Evolutionary conservation across 768 basidiomycete species (phyloP).

Genomic region (Dioszegia aurantiaca): DNA sequence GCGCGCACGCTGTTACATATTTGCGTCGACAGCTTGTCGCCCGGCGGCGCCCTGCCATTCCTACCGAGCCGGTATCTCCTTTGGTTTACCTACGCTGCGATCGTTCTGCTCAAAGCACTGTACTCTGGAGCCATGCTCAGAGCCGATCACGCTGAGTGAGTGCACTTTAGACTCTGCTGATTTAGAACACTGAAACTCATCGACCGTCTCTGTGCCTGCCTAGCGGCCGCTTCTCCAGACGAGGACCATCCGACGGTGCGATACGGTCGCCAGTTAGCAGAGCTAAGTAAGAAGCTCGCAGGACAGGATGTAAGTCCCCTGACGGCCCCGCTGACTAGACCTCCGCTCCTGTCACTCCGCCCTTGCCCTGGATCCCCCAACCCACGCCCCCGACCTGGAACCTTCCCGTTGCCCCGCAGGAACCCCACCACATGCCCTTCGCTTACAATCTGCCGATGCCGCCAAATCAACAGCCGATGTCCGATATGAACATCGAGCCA

Average conservation of each 20-base stretch:
- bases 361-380: too few species aligned
- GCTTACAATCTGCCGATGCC: slow-evolving; percentile 24
- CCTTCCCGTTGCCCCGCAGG: slow-evolving; percentile 7
- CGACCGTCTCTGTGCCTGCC: slow-evolving; percentile 40
- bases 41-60: slow-evolving; percentile 43
- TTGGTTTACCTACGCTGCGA: slow-evolving; percentile 50
- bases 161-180: neutral
- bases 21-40: slow-evolving; percentile 44
- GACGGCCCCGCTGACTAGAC: too few species aligned
- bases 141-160: slow-evolving; percentile 36
- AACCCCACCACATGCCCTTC: slow-evolving; percentile 16
- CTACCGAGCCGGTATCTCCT: slow-evolving; percentile 45
- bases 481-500: slow-evolving; percentile 12
- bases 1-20: slow-evolving; percentile 43
- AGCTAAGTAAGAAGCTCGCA: slow-evolving; percentile 33
- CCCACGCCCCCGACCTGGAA: slow-evolving; percentile 3
- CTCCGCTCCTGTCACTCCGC: too few species aligned
- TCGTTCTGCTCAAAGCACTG: slow-evolving; percentile 45
- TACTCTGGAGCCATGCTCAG: slow-evolving; percentile 51
- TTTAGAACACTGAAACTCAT: slow-evolving; percentile 34
- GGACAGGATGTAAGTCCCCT: slow-evolving; percentile 32
- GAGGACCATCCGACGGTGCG: slow-evolving; percentile 44
- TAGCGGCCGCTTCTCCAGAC: slow-evolving; percentile 35
- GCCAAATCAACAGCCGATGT: slow-evolving; percentile 30
- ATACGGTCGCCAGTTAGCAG: slow-evolving; percentile 42